Percentiles rank a stretch among this genome's conserved stretches.
These are phyloP conservation scores for Magnolia sinica DNA, from an alignment of 164 flowering plant species.

Conservation along the genomic window DNA sequence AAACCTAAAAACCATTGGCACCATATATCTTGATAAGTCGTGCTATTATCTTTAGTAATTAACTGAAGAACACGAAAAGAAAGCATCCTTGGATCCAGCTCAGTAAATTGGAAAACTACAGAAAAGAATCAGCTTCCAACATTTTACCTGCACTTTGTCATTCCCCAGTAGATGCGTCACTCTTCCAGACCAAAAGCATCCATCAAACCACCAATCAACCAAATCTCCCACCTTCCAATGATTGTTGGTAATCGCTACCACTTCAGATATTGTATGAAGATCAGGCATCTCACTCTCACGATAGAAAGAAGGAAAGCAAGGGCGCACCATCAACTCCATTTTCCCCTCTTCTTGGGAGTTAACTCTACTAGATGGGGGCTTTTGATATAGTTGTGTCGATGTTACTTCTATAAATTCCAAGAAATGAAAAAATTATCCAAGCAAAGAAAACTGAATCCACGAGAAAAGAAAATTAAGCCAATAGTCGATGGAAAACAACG, in stretches of 20 bases:
- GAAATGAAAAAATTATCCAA: not conserved
- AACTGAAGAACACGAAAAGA: not conserved
- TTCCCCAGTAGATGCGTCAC: constrained; percentile 39
- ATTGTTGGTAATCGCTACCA: constrained; percentile 38
- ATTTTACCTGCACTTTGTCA: constrained; percentile 52
- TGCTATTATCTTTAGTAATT: no score
- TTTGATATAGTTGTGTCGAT: constrained; percentile 36
- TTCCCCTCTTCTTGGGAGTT: constrained; percentile 14
- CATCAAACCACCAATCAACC: constrained; percentile 73
- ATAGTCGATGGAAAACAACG: not conserved
- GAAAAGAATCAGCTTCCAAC: not conserved
- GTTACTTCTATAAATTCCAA: constrained; percentile 21
- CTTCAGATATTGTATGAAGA: constrained; percentile 32
- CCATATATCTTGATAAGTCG: no score
- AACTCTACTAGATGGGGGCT: constrained; percentile 8
- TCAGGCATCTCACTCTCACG: constrained; percentile 38
- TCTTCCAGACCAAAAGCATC: constrained; percentile 71
- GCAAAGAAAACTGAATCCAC: not conserved
- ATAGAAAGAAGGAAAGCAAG: constrained; percentile 54
- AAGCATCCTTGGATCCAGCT: no score
- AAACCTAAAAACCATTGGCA: no score
- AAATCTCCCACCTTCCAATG: constrained; percentile 76
- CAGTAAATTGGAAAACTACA: not conserved
- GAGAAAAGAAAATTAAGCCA: not conserved
- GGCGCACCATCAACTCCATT: constrained; percentile 70